These are phyloP conservation scores for Citrus unshiu DNA, from an alignment of 345 rosid species.

Conservation along the genomic window DNA sequence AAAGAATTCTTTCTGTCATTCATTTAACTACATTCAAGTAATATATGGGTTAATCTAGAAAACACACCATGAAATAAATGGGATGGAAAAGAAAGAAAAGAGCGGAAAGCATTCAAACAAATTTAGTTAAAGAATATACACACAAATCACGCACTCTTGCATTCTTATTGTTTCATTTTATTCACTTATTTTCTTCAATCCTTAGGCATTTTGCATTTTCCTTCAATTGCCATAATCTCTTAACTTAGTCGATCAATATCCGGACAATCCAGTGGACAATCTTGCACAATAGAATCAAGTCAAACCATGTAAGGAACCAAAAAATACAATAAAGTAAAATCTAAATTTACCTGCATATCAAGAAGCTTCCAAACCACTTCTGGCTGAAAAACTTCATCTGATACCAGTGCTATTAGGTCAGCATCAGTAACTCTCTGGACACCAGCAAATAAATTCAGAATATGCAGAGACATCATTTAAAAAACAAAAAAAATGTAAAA, in stretches of 20 bases:
- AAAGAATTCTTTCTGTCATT: not conserved
- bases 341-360: conserved; percentile 68
- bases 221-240: not conserved
- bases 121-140: not conserved
- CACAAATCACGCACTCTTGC: not conserved
- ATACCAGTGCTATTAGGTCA: conserved; percentile 80
- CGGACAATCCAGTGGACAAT: not conserved
- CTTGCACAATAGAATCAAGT: not conserved
- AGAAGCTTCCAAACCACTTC: conserved; percentile 72
- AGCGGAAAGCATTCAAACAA: not conserved
- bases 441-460: conserved; percentile 18
- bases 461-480: conserved; percentile 4
- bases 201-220: not conserved
- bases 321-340: not conserved
- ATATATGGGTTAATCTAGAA: not conserved
- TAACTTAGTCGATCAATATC: not conserved
- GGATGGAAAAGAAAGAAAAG: not conserved
- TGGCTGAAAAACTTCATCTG: conserved; percentile 99
- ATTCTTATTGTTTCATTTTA: not conserved
- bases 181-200: not conserved
- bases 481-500: not conserved
- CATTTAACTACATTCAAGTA: not conserved
- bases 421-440: conserved; percentile 83
- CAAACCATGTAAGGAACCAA: not conserved
- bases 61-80: not conserved